phyloP scores from a whole-genome alignment of 257 asterid genomes.

The Solanum sitiens region DNA sequence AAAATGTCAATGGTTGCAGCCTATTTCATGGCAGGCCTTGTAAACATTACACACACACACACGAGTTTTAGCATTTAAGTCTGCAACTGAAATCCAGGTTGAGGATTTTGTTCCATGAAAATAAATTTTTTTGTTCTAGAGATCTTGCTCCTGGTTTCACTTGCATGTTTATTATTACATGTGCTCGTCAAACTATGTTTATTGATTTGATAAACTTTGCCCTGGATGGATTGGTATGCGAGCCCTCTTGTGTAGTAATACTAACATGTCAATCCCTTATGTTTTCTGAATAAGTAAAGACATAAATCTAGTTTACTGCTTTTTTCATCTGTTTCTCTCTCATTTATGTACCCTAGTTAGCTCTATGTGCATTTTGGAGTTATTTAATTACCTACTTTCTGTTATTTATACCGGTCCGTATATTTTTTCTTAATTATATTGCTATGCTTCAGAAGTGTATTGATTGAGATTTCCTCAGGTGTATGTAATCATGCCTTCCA shows the following conservation, averaged over 20 bases:
- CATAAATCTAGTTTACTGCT: background rate
- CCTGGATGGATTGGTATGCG: background rate
- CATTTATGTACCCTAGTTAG: background rate
- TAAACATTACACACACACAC: background rate
- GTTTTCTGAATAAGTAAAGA: background rate
- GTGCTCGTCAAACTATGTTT: background rate
- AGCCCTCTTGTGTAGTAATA: background rate
- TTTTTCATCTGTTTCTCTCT: background rate
- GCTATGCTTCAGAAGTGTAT: background rate
- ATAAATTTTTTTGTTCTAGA: background rate
- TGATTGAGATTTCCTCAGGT: background rate
- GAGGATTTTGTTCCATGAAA: background rate
- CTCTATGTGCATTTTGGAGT: background rate
- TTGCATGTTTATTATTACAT: background rate
- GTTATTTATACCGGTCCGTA: background rate
- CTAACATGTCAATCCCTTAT: background rate
- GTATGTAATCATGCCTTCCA: slow-evolving; percentile 12
- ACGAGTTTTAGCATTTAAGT: background rate
- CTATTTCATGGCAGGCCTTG: background rate
- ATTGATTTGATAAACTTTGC: background rate
- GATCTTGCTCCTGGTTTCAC: background rate
- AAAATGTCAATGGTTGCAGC: background rate
- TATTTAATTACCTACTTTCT: background rate
- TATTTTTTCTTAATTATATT: background rate
- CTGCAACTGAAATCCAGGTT: background rate